Evolutionary conservation across 1,284 basidiomycete genomes (phyloP).

Genomic region (Moniliella sp.): DNA sequence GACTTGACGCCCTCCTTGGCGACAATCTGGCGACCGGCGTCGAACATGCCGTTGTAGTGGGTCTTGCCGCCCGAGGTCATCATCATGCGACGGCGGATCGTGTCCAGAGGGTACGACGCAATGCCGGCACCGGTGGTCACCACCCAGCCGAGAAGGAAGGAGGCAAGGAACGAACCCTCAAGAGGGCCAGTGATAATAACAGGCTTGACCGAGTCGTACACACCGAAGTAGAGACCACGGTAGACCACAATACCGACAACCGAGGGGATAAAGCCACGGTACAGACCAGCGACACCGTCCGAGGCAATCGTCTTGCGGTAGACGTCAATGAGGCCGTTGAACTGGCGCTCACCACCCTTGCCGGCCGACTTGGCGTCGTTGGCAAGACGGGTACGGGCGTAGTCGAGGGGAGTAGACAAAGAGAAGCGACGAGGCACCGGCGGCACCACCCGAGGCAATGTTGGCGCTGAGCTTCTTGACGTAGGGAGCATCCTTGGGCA

Average conservation of each 20-base stretch:
- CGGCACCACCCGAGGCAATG: slow-evolving; percentile 85
- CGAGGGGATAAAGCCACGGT: slow-evolving; percentile 82
- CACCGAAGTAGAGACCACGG: slow-evolving; percentile 57
- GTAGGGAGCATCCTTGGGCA: slow-evolving; percentile 26
- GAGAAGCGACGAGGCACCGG: slow-evolving; percentile 79
- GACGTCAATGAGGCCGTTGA: slow-evolving; percentile 82
- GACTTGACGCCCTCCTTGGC: slow-evolving; percentile 61
- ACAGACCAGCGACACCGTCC: slow-evolving; percentile 41
- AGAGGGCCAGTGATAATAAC: slow-evolving; percentile 70
- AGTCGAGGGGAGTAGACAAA: slow-evolving; percentile 96
- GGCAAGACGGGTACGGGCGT: slow-evolving; percentile 87
- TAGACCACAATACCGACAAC: slow-evolving; percentile 88
- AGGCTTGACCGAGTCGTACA: slow-evolving; percentile 67
- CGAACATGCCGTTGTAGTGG: slow-evolving; percentile 37
- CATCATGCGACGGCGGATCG: slow-evolving; percentile 50
- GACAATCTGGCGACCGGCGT: slow-evolving; percentile 49
- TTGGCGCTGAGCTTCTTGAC: slow-evolving; percentile 39
- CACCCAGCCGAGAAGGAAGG: slow-evolving; percentile 75
- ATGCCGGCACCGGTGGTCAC: slow-evolving; percentile 86
- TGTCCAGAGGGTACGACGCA: slow-evolving; percentile 82
- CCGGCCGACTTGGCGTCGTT: slow-evolving; percentile 85
- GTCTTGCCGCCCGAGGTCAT: slow-evolving; percentile 42
- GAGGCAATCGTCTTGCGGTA: slow-evolving; percentile 48
- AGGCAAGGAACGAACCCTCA: slow-evolving; percentile 71
- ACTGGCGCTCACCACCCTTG: slow-evolving; percentile 63